Evolutionary conservation across 495 filamentous ascomycete species (phyloP).

Genomic region (Melanomma pulvis-pyrius): DNA sequence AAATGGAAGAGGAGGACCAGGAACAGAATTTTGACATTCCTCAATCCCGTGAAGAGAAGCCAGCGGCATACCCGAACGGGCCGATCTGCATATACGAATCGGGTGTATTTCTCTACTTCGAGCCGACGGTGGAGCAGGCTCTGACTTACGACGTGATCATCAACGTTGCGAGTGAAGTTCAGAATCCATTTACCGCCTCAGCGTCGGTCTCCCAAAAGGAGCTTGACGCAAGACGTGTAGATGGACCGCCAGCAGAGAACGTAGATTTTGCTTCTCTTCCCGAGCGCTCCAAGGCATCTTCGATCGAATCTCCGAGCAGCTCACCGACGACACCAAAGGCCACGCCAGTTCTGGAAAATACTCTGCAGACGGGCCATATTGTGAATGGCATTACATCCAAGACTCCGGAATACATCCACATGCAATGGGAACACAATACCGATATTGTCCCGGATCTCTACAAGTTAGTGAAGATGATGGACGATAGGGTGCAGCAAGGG

Average conservation of each 20-base stretch:
- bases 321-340: conserved; percentile 49
- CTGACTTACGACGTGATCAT: conserved; percentile 87
- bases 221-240: conserved; percentile 41
- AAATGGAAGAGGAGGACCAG: conserved; percentile 58
- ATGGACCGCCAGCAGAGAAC: conserved; percentile 36
- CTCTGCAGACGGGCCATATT: conserved; percentile 37
- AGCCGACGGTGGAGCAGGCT: conserved; percentile 85
- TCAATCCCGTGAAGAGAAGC: conserved; percentile 77
- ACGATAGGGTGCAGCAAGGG: conserved; percentile 71
- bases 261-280: conserved; percentile 34
- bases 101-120: conserved; percentile 89
- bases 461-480: conserved; percentile 82
- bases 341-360: conserved; percentile 33
- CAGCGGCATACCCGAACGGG: conserved; percentile 89
- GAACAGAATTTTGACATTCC: conserved; percentile 75
- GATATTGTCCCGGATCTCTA: conserved; percentile 88
- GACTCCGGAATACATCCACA: conserved; percentile 87
- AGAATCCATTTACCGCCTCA: conserved; percentile 70
- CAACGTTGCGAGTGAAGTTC: conserved; percentile 93
- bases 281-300: conserved; percentile 13
- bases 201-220: conserved; percentile 38
- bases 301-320: conserved; percentile 25
- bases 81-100: conserved; percentile 90
- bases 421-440: conserved; percentile 97
- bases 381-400: conserved; percentile 46